Evolutionary conservation across 2,329 filamentous ascomycete species (phyloP).

Genomic region (Cercospora berteroae): DNA sequence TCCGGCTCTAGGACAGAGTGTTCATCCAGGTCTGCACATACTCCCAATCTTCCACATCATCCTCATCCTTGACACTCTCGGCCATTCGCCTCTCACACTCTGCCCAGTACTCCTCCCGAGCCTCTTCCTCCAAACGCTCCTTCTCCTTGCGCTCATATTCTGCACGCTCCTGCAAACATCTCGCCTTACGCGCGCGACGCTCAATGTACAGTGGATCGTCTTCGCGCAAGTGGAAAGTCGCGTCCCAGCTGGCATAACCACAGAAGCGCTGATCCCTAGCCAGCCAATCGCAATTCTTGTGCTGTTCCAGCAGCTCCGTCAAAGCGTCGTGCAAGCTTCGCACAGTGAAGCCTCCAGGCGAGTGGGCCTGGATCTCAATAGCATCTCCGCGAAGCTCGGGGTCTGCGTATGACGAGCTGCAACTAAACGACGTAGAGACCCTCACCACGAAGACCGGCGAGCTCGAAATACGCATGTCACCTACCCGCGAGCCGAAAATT

Average conservation of each 20-base stretch:
- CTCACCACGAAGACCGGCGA: not conserved
- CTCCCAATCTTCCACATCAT: too few relatives aligned
- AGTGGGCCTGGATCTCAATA: not conserved
- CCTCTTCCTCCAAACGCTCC: not conserved
- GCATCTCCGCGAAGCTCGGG: too few relatives aligned
- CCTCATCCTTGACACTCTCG: too few relatives aligned
- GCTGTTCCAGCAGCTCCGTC: not conserved
- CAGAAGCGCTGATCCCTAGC: too few relatives aligned
- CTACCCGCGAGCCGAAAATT: not conserved
- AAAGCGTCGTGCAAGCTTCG: not conserved
- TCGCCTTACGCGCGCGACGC: not conserved
- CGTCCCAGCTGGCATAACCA: not conserved
- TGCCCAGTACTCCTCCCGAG: not conserved
- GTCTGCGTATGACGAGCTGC: too few relatives aligned
- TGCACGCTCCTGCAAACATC: not conserved
- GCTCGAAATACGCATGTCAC: not conserved
- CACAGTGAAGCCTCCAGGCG: not conserved
- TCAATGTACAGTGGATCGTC: not conserved
- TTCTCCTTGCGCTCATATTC: not conserved
- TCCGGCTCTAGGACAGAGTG: too few relatives aligned
- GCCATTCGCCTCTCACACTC: too few relatives aligned
- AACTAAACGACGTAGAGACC: too few relatives aligned
- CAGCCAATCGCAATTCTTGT: not conserved
- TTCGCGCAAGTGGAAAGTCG: not conserved
- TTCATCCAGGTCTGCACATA: too few relatives aligned